Evolutionary conservation across 2,329 filamentous ascomycete species (phyloP).

Genomic region (Rosellinia necatrix): DNA sequence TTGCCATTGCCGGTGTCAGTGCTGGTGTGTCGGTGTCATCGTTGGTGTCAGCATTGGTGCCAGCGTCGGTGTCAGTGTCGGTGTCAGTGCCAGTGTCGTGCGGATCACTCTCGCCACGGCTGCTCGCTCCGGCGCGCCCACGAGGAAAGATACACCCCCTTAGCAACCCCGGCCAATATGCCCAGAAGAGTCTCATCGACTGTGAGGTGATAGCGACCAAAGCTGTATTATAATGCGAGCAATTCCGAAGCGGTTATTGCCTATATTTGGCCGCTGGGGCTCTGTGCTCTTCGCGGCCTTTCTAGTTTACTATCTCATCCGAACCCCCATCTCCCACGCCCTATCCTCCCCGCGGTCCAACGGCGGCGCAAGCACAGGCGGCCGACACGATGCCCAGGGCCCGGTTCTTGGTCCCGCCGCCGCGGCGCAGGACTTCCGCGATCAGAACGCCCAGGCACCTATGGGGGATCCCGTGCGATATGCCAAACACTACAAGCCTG

Average conservation of each 20-base stretch:
- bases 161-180: slow-evolving; percentile 35
- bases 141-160: slow-evolving; percentile 4
- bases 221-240: slow-evolving; percentile 34
- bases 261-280: slow-evolving; percentile 39
- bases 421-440: slow-evolving; percentile 27
- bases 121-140: slow-evolving; percentile 21
- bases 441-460: slow-evolving; percentile 32
- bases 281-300: slow-evolving; percentile 39
- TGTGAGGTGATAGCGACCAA: slow-evolving; percentile 35
- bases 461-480: slow-evolving; percentile 23
- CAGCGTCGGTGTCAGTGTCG: no score
- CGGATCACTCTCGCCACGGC: neutral
- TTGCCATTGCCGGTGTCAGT: no score
- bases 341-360: slow-evolving; percentile 21
- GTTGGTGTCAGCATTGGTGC: no score
- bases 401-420: slow-evolving; percentile 21
- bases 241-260: slow-evolving; percentile 38
- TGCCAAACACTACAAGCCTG: slow-evolving; percentile 43
- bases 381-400: slow-evolving; percentile 9
- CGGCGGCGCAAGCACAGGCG: slow-evolving; percentile 10
- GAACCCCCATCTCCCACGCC: slow-evolving; percentile 35
- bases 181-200: slow-evolving; percentile 25
- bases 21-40: no score
- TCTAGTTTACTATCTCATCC: slow-evolving; percentile 40
- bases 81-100: no score